A percentile compares a stretch with the other conserved stretches of the same genome.
Evolutionary conservation across 1,139 yeast genomes (phyloP).

Genomic region (Diutina sp.): DNA sequence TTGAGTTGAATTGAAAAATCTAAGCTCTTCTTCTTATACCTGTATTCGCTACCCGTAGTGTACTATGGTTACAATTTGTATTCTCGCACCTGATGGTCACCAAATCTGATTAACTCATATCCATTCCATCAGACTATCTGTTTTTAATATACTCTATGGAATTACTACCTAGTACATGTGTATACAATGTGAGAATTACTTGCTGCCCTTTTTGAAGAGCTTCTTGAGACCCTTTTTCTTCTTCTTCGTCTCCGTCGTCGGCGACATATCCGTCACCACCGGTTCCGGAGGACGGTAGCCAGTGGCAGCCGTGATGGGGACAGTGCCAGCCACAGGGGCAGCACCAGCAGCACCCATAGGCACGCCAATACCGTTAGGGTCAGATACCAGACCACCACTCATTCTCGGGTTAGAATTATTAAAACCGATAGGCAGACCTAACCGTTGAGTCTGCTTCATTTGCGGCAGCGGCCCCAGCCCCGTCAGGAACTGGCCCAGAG

Average conservation of each 20-base stretch:
- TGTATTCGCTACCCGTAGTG: too few species aligned
- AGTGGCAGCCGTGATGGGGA: not conserved
- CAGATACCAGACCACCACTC: not conserved
- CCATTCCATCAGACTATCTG: too few species aligned
- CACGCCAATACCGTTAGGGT: not conserved
- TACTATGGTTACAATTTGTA: too few species aligned
- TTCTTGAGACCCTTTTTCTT: not conserved
- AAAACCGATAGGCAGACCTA: not conserved
- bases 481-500: not conserved
- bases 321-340: not conserved
- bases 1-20: too few species aligned
- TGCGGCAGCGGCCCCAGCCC: not conserved
- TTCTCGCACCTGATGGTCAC: too few species aligned
- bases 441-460: not conserved
- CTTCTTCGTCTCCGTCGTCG: not conserved
- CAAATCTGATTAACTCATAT: too few species aligned
- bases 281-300: constrained; percentile 1
- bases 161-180: not conserved
- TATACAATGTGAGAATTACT: not conserved
- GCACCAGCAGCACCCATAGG: not conserved
- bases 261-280: not conserved
- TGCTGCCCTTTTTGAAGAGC: not conserved
- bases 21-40: too few species aligned
- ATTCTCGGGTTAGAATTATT: not conserved
- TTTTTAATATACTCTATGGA: too few species aligned